Evolutionary conservation across 2,329 filamentous ascomycete species (phyloP).

Genomic region (Ophiocordyceps robertsii): DNA sequence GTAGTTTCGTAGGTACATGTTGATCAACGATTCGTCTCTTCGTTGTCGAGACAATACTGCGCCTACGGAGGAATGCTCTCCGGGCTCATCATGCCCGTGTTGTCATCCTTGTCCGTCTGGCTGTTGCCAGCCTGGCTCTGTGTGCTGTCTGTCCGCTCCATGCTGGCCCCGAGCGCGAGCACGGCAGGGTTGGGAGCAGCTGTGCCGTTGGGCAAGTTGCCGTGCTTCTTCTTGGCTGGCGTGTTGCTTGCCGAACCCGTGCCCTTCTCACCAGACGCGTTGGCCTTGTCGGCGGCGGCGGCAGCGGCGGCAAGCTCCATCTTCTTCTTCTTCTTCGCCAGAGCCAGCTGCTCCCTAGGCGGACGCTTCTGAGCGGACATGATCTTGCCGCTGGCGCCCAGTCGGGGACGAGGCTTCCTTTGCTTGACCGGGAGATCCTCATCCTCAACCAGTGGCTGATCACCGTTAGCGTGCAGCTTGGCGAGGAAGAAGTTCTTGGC

Average conservation of each 20-base stretch:
- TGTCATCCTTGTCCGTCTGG: slow-evolving; percentile 55
- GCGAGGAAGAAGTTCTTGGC: slow-evolving; percentile 84
- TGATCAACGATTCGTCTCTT: background rate
- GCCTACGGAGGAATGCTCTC: slow-evolving; percentile 51
- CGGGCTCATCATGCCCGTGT: slow-evolving; percentile 70
- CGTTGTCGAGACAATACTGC: background rate
- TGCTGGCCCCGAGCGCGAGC: slow-evolving; percentile 29
- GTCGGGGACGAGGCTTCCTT: slow-evolving; percentile 54
- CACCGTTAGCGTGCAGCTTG: slow-evolving; percentile 70
- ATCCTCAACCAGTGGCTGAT: slow-evolving; percentile 79
- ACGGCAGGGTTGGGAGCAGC: slow-evolving; percentile 24
- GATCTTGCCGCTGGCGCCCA: slow-evolving; percentile 69
- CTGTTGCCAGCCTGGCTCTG: slow-evolving; percentile 45
- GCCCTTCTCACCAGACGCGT: slow-evolving; percentile 20
- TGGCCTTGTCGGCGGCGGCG: slow-evolving; percentile 28
- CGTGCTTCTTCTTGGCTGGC: slow-evolving; percentile 40
- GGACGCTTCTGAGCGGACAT: slow-evolving; percentile 72
- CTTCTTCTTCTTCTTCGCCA: slow-evolving; percentile 83
- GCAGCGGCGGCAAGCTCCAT: slow-evolving; percentile 41
- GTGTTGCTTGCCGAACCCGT: slow-evolving; percentile 22
- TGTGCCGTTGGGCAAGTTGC: slow-evolving; percentile 20
- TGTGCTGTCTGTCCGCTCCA: slow-evolving; percentile 46
- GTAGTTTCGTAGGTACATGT: background rate
- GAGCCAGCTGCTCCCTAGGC: slow-evolving; percentile 66
- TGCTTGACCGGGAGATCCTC: slow-evolving; percentile 92